Conservation (phyloP, 352 stramenopile species). For the Phytophthora megakarya region DNA sequence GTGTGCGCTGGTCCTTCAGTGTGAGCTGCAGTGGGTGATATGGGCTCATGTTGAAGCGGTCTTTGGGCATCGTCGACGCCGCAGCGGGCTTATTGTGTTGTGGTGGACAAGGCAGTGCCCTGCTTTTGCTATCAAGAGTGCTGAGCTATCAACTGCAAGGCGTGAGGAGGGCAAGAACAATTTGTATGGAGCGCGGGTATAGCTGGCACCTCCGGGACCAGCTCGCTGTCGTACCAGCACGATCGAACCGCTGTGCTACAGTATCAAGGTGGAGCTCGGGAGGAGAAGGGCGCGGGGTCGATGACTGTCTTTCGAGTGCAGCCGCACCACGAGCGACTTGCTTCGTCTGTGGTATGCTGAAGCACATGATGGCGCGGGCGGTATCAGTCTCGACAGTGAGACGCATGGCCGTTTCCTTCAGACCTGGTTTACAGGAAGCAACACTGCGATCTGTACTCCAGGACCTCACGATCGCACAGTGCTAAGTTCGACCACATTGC, state of each 20-base stretch:
- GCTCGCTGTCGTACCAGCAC: slow-evolving; percentile 25
- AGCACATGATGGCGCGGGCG: slow-evolving; percentile 23
- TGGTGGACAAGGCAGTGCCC: slow-evolving; percentile 25
- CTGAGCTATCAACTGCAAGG: slow-evolving; percentile 5
- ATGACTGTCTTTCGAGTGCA: slow-evolving; percentile 10
- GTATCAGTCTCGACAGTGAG: neutral
- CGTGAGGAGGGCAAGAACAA: slow-evolving; percentile 10
- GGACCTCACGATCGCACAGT: neutral
- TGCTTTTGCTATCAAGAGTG: slow-evolving; percentile 7
- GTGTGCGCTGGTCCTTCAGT: slow-evolving; percentile 20
- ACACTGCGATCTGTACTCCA: neutral
- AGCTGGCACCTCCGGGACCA: slow-evolving; percentile 12
- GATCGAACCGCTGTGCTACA: slow-evolving; percentile 19
- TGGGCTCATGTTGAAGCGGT: slow-evolving; percentile 39
- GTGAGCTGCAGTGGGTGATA: slow-evolving; percentile 27
- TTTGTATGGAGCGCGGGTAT: slow-evolving; percentile 13
- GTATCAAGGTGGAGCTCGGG: neutral
- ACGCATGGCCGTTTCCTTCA: neutral
- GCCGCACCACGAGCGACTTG: slow-evolving; percentile 28
- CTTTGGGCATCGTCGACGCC: slow-evolving; percentile 31
- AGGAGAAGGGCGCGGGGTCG: neutral
- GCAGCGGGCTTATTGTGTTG: slow-evolving; percentile 31
- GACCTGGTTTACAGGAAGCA: neutral
- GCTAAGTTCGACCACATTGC: neutral
- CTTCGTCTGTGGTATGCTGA: neutral